Base-by-base conservation (phyloP, 78 protist genomes). In the Carpediemonas membranifera region DNA sequence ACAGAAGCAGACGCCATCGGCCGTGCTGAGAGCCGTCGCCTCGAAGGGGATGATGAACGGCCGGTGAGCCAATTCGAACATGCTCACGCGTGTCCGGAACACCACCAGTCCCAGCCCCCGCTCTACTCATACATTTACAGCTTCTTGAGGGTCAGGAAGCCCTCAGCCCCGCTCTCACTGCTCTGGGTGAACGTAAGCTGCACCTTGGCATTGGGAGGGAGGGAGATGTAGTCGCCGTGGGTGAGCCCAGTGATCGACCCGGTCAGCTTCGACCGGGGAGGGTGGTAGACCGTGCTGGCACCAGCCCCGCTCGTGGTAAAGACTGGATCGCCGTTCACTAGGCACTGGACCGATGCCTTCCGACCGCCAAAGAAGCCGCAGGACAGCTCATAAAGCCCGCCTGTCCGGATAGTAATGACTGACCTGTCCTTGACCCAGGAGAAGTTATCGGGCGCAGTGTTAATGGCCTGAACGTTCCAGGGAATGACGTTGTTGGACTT, bases 261-360 rank as follows among this genome's bases (percentile, higher is more conserved):
- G 78, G 0, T 44, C 69, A 21, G 72, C 30, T 25, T 64, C 59
- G 14, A 15, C 51, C 31, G 34, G 43, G 13, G 44, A 21, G 25
- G 33, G 31, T 1, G 68, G 2, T 30, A 72, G 39, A 1, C 79
- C 24, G n/a, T n/a, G n/a, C n/a, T n/a, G n/a, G n/a, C n/a, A n/a
- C n/a, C n/a, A n/a, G n/a, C n/a, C n/a, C n/a, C n/a, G n/a, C n/a
- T n/a, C n/a, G n/a, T n/a, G n/a, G n/a, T 56, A 18, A 79, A 59
- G 14, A 73, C 64, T 19, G 79, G 79, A 28, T 79, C 77, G 28
- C 84, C 84, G 15, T 79, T 73, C 37, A 79, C 76, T 9, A 68
- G 63, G 9, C 72, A 55, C 74, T 79, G 79, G 36, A 79, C 51
- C 9, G 75, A 0, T 16, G 84, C 79, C 59, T 79, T 73, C 19